phyloP scores from a whole-genome alignment of 2,329 filamentous ascomycete genomes.

The Talaromyces piceae region DNA sequence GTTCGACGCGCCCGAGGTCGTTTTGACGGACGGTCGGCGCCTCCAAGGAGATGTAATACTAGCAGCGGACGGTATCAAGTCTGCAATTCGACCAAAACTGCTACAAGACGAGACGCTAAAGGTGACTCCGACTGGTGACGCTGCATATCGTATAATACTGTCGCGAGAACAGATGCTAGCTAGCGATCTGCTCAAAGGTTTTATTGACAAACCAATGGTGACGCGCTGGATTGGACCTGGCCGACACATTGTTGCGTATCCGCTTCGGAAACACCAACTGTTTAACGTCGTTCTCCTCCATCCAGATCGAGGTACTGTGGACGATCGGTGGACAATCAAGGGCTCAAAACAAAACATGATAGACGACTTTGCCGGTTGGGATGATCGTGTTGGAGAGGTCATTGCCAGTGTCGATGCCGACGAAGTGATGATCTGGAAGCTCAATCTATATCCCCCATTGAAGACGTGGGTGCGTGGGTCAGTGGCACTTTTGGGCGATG shows the following conservation, averaged over 20 bases:
- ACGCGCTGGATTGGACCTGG: constrained; percentile 70
- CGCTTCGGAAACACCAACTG: constrained; percentile 58
- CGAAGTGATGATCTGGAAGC: constrained; percentile 34
- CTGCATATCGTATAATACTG: constrained; percentile 73
- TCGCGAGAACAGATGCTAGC: constrained; percentile 57
- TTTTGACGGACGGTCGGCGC: constrained; percentile 19
- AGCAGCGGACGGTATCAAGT: constrained; percentile 50
- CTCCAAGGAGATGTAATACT: constrained; percentile 42
- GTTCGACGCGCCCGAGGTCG: constrained; percentile 24
- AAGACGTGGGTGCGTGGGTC: constrained; percentile 27
- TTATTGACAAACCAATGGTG: constrained; percentile 60
- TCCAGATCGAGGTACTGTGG: constrained; percentile 54
- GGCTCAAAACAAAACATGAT: constrained; percentile 56
- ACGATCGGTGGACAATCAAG: constrained; percentile 57
- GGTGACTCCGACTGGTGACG: constrained; percentile 54
- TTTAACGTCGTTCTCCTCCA: constrained; percentile 60
- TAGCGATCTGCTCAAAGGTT: constrained; percentile 59
- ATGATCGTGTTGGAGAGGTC: constrained; percentile 52
- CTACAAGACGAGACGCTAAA: constrained; percentile 22
- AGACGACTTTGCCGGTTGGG: constrained; percentile 55
- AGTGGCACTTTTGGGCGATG: constrained; percentile 36
- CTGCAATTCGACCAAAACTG: constrained; percentile 36
- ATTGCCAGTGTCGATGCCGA: constrained; percentile 53
- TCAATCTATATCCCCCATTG: constrained; percentile 27
- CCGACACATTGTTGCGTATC: constrained; percentile 71